Conservation (phyloP, 148 eudicot genomes). For the Dysphania ambrosioides region DNA sequence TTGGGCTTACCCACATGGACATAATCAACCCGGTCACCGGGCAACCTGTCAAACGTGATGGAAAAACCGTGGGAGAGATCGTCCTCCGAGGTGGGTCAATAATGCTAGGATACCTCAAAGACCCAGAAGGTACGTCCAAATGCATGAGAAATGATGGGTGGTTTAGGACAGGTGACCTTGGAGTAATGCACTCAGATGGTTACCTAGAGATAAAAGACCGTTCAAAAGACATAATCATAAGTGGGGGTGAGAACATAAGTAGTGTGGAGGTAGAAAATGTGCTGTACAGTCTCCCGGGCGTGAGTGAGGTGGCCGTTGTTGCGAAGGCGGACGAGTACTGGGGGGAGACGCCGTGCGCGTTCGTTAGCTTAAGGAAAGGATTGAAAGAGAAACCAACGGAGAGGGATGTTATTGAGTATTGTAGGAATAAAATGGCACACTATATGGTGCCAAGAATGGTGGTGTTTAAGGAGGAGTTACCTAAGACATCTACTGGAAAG, state of each 20-base stretch:
- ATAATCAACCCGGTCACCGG: conserved; percentile 19
- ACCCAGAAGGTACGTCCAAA: conserved; percentile 38
- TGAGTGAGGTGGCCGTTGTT: conserved; percentile 37
- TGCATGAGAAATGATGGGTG: conserved; percentile 39
- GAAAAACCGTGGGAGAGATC: conserved; percentile 47
- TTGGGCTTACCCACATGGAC: conserved; percentile 12
- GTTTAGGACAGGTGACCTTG: conserved; percentile 52
- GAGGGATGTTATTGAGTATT: conserved; percentile 19
- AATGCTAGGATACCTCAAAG: conserved; percentile 63
- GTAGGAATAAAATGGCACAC: conserved; percentile 20
- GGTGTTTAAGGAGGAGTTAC: conserved; percentile 22
- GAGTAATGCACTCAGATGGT: conserved; percentile 64
- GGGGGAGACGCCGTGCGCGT: conserved; percentile 48
- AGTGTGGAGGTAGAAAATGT: conserved; percentile 53
- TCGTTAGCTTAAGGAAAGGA: conserved; percentile 38
- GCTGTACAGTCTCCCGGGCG: conserved; percentile 24
- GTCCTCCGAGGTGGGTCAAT: conserved; percentile 47
- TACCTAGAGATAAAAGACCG: conserved; percentile 66
- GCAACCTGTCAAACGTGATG: conserved; percentile 38
- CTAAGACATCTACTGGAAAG: conserved; percentile 26
- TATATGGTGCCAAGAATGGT: conserved; percentile 24
- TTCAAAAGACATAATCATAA: conserved; percentile 50
- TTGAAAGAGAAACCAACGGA: conserved; percentile 7
- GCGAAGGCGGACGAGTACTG: conserved; percentile 35
- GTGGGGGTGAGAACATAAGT: conserved; percentile 46